Evolutionary conservation across 805 yeast species (phyloP).

Genomic region (Lipomyces chichibuensis): DNA sequence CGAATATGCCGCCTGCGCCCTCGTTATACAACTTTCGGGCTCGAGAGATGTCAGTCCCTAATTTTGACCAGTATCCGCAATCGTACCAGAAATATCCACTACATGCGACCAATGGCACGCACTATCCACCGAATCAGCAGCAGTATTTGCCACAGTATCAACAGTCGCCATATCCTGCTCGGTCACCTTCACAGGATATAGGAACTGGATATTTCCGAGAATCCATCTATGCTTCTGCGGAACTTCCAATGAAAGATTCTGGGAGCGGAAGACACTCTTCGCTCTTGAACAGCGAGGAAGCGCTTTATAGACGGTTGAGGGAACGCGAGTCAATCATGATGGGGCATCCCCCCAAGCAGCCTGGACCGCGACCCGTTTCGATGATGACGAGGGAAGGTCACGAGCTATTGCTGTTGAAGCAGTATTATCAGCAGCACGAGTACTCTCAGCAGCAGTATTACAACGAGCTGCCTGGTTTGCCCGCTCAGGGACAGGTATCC

Average conservation of each 20-base stretch:
- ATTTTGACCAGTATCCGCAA: background rate
- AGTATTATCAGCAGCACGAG: constrained; percentile 5
- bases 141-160: background rate
- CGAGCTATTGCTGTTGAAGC: constrained; percentile 11
- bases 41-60: background rate
- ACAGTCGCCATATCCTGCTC: background rate
- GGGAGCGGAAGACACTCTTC: background rate
- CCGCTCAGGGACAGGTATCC: background rate
- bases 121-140: background rate
- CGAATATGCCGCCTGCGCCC: background rate
- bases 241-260: background rate
- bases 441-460: background rate
- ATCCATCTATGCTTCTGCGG: background rate
- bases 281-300: constrained; percentile 25
- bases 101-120: background rate
- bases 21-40: background rate
- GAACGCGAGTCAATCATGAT: constrained; percentile 13
- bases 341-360: background rate
- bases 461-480: background rate
- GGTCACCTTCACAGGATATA: background rate
- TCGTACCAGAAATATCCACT: background rate
- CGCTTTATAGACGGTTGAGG: constrained; percentile 13
- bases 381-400: constrained; percentile 23
- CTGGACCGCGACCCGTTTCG: constrained; percentile 5
- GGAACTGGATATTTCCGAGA: constrained; percentile 20